Conservation (phyloP, 2,329 filamentous ascomycete species). For the Raffaelea arxii region DNA sequence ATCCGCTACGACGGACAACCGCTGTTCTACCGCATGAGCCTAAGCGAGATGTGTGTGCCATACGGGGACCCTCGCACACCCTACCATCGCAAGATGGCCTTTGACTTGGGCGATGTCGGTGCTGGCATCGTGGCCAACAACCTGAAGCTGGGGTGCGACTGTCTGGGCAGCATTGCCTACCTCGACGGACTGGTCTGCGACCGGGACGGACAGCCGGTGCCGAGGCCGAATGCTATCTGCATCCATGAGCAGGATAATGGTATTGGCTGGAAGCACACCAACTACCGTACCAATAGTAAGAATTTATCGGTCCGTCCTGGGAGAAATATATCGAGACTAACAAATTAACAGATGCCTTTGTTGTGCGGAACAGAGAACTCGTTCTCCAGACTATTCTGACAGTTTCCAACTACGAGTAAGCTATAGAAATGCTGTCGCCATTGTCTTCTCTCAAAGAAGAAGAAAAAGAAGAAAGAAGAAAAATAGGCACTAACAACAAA, state of each 20-base stretch:
- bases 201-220: slow-evolving; percentile 49
- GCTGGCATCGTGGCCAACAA: slow-evolving; percentile 62
- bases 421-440: too few relatives aligned
- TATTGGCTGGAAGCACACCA: slow-evolving; percentile 32
- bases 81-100: slow-evolving; percentile 61
- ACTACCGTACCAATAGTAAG: slow-evolving; percentile 43
- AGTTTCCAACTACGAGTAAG: slow-evolving; percentile 54
- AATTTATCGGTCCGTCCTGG: too few relatives aligned
- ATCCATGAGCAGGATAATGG: slow-evolving; percentile 1
- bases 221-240: slow-evolving; percentile 1
- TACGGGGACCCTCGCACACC: slow-evolving; percentile 58
- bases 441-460: too few relatives aligned
- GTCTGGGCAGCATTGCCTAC: slow-evolving; percentile 45
- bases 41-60: slow-evolving; percentile 57
- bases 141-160: slow-evolving; percentile 28
- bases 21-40: slow-evolving; percentile 55
- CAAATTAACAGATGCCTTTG: slow-evolving; percentile 37
- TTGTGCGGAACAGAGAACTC: slow-evolving; percentile 49
- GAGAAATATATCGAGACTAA: too few relatives aligned
- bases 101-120: slow-evolving; percentile 62
- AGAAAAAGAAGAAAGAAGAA: too few relatives aligned
- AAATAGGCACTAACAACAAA: neutral
- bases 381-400: slow-evolving; percentile 61
- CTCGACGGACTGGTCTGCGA: slow-evolving; percentile 60
- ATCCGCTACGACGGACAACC: slow-evolving; percentile 61